Evolutionary conservation across 371 early-diverging fungal species (phyloP), one percentile per base, ranked within the genome.

Genomic region (Capillidium heterosporum): DNA sequence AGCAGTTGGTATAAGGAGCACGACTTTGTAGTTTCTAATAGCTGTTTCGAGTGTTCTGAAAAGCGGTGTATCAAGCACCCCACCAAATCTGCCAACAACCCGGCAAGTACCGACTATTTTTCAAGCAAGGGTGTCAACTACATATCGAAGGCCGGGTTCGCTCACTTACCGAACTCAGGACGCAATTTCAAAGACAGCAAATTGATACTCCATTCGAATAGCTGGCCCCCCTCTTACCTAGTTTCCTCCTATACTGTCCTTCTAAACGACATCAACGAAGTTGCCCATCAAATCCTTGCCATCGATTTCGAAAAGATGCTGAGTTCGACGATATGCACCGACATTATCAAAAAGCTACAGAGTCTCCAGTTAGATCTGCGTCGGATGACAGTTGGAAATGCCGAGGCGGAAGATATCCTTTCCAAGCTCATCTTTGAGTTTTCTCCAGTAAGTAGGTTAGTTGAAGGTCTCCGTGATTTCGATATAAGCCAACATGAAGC

Each of bases 401-500:
- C 73, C 4, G 74, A 69, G 39, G 75, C 71, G 0, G 72, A 74
- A 35, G 80, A 77, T 19, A 53, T 80, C 13, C 32, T 81, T 32
- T 69, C 71, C 4, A 70, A 72, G 54, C 59, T 80, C 7, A 62
- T 76, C 1, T 81, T 71, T 60, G 68, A 72, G 0, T 77, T 76
- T 65, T 67, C 80, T 0, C 76, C 79, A 10, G 75, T 80, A 11
- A 67, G 73, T 19, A 67, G 80, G 42, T 44, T 75, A 19, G 71
- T 77, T n/a, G 77, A 80, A 46, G 68, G 69, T 10, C 55, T 81
- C 15, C 21, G 19, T n/a, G 53, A 53, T 4, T 53, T 53, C 29
- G 53, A 53, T 31, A 17, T n/a, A 21, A 40, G 35, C 19, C 53
- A 53, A 24, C 15, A 39, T 24, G 53, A 53, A 29, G 53, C 39